Evolutionary conservation across 495 filamentous ascomycete genomes (phyloP).

Genomic region (Parmelia sp.): DNA sequence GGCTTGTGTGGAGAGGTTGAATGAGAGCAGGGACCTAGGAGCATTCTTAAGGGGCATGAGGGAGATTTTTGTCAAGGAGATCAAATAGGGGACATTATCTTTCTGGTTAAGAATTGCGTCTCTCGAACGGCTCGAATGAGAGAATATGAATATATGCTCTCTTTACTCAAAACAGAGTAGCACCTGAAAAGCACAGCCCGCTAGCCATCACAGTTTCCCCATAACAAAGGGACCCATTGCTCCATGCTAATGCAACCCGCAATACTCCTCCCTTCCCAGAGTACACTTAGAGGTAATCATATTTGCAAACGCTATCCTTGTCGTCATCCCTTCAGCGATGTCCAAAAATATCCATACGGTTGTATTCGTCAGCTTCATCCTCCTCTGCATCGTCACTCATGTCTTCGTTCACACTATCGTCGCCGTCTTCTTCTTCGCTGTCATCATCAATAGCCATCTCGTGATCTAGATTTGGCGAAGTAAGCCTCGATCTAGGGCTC

Average conservation of each 20-base stretch:
- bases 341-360: slow-evolving; percentile 61
- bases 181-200: not conserved
- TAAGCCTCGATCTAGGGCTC: slow-evolving; percentile 41
- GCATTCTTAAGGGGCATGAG: slow-evolving; percentile 87
- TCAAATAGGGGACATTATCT: slow-evolving; percentile 36
- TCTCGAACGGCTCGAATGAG: not conserved
- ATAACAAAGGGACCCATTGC: not conserved
- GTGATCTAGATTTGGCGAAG: slow-evolving; percentile 36
- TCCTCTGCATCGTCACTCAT: slow-evolving; percentile 44
- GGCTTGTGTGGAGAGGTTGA: slow-evolving; percentile 63
- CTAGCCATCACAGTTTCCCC: not conserved
- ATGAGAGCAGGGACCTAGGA: slow-evolving; percentile 77
- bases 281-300: not conserved
- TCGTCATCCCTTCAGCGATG: slow-evolving; percentile 45
- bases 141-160: not conserved
- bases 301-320: not conserved
- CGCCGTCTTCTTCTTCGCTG: slow-evolving; percentile 33
- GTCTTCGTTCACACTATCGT: slow-evolving; percentile 32
- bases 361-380: slow-evolving; percentile 44
- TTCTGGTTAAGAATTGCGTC: not conserved
- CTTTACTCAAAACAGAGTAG: not conserved
- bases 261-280: not conserved
- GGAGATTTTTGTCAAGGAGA: slow-evolving; percentile 62
- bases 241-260: not conserved
- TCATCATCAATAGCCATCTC: slow-evolving; percentile 32